phyloP scores from a whole-genome alignment of 192 early-diverging fungal genomes.

The Gryganskiella cystojenkinii region DNA sequence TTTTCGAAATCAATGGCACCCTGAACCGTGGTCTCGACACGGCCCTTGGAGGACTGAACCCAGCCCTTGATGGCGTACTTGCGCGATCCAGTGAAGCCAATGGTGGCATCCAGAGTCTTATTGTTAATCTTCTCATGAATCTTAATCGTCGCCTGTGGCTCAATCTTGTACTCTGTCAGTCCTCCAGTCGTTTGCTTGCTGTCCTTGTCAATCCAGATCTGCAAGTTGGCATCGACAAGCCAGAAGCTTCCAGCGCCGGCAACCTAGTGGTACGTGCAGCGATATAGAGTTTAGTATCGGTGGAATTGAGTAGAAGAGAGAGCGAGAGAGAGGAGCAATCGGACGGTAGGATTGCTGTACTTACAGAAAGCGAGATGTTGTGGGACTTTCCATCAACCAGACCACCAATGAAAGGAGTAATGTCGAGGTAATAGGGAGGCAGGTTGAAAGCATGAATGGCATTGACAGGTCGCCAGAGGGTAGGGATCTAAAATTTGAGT shows the following conservation, averaged over 20 bases:
- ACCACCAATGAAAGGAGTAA: slow-evolving; percentile 22
- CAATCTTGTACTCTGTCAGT: neutral
- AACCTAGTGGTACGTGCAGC: no score
- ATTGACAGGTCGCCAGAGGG: slow-evolving; percentile 20
- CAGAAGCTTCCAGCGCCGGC: slow-evolving; percentile 11
- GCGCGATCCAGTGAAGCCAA: slow-evolving; percentile 2
- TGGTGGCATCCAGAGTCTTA: slow-evolving; percentile 13
- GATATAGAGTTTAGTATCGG: no score
- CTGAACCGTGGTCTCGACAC: slow-evolving; percentile 1
- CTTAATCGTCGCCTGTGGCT: slow-evolving; percentile 14
- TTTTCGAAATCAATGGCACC: slow-evolving; percentile 7
- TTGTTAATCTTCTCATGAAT: slow-evolving; percentile 5
- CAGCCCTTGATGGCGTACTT: neutral
- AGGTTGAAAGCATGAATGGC: slow-evolving; percentile 19
- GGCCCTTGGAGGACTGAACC: slow-evolving; percentile 15
- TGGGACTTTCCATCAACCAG: slow-evolving; percentile 32
- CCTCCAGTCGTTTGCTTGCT: slow-evolving; percentile 16
- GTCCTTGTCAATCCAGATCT: slow-evolving; percentile 18
- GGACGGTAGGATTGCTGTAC: no score
- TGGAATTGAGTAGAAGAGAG: neutral
- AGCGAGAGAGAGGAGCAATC: neutral
- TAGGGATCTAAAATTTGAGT: slow-evolving; percentile 7
- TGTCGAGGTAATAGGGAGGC: slow-evolving; percentile 16
- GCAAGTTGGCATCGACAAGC: slow-evolving; percentile 26
- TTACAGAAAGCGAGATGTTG: slow-evolving; percentile 9